Conservation (phyloP, 768 basidiomycete species). For the Scleroderma citrinum region DNA sequence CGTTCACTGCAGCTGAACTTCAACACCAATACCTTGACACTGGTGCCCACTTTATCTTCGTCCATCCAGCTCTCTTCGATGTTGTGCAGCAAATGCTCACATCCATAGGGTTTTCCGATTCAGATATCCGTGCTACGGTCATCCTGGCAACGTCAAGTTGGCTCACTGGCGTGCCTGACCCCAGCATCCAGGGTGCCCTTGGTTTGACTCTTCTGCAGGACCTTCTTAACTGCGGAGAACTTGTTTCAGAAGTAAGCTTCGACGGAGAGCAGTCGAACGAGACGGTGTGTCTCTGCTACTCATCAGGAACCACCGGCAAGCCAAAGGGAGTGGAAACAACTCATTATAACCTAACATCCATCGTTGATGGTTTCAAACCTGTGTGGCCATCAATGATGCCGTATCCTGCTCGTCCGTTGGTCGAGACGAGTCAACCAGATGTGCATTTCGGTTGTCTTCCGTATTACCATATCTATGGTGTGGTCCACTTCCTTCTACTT, state of each 20-base stretch:
- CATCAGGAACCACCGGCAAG: constrained; percentile 67
- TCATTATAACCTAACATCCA: constrained; percentile 60
- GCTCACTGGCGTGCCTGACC: constrained; percentile 27
- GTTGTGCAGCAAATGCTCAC: constrained; percentile 55
- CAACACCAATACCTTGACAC: constrained; percentile 67
- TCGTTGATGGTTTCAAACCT: constrained; percentile 46
- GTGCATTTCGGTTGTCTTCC: constrained; percentile 61
- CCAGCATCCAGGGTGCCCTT: constrained; percentile 25
- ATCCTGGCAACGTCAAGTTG: constrained; percentile 51
- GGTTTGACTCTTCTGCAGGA: constrained; percentile 39
- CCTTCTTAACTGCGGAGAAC: constrained; percentile 44
- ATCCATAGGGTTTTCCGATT: constrained; percentile 38
- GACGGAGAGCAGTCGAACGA: constrained; percentile 48
- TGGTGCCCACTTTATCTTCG: constrained; percentile 55
- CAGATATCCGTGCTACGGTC: constrained; percentile 47
- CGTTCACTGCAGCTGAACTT: constrained; percentile 64
- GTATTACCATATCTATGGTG: constrained; percentile 50
- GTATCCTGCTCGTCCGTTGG: constrained; percentile 13
- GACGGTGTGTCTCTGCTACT: constrained; percentile 62
- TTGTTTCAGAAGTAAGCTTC: constrained; percentile 50
- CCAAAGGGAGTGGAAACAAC: constrained; percentile 72
- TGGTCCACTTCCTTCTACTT: constrained; percentile 56
- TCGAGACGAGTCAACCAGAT: constrained; percentile 29
- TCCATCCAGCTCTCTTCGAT: constrained; percentile 53
- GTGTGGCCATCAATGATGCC: constrained; percentile 37